phyloP scores from a whole-genome alignment of 192 early-diverging fungal species.

The Powellomyces hirtus region DNA sequence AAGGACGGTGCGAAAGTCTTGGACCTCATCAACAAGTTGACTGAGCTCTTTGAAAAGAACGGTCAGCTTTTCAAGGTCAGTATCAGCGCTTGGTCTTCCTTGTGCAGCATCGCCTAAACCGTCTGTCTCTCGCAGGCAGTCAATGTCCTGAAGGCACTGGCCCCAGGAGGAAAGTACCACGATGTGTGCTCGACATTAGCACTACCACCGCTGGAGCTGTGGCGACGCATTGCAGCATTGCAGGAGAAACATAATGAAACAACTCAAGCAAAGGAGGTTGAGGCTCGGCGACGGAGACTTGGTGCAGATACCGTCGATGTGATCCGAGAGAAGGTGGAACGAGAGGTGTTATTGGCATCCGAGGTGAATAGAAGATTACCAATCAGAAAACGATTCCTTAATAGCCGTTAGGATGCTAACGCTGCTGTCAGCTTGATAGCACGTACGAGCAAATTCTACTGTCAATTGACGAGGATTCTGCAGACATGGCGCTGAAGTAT shows the following conservation, averaged over 20 bases:
- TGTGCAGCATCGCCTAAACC: not conserved
- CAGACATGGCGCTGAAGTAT: not conserved
- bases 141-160: not conserved
- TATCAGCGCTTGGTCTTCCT: not conserved
- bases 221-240: slow-evolving; percentile 39
- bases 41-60: slow-evolving; percentile 7
- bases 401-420: too few species aligned
- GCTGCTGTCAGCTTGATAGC: slow-evolving; percentile 9
- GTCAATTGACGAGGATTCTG: not conserved
- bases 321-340: slow-evolving; percentile 60
- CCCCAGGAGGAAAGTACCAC: not conserved
- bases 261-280: slow-evolving; percentile 60
- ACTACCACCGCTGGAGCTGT: slow-evolving; percentile 20
- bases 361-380: not conserved
- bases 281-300: slow-evolving; percentile 63
- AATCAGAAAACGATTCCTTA: too few species aligned
- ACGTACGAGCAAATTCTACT: slow-evolving; percentile 32
- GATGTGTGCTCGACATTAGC: not conserved
- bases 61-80: slow-evolving; percentile 1
- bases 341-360: slow-evolving; percentile 54
- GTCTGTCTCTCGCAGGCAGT: not conserved
- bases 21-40: slow-evolving; percentile 18
- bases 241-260: slow-evolving; percentile 44
- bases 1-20: slow-evolving; percentile 10
- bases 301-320: slow-evolving; percentile 61